Conservation (phyloP, 345 rosid genomes). For the sweet orange (Citrus sinensis) region DNA sequence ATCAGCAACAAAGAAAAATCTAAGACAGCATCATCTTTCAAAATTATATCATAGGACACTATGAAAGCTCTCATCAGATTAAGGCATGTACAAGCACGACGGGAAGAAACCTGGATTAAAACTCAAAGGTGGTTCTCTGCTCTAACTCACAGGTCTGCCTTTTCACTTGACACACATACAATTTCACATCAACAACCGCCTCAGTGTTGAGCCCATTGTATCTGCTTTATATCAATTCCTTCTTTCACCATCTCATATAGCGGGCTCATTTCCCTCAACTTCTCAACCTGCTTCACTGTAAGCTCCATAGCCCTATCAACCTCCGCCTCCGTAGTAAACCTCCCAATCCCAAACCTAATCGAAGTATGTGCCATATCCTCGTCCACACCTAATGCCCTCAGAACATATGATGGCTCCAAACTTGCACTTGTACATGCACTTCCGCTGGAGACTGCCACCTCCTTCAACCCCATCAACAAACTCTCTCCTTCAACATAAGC, state of each 20-base stretch:
- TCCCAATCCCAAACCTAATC: slow-evolving; percentile 91
- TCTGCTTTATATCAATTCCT: slow-evolving; percentile 80
- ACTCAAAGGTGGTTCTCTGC: background rate
- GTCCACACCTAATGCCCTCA: slow-evolving; percentile 96
- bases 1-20: background rate
- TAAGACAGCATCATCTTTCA: background rate
- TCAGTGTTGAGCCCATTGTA: slow-evolving; percentile 91
- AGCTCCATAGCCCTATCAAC: slow-evolving; percentile 81
- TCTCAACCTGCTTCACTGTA: slow-evolving; percentile 81
- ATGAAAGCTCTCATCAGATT: slow-evolving; percentile 7
- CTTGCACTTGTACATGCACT: slow-evolving; percentile 99
- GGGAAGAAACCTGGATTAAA: background rate
- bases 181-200: background rate
- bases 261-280: slow-evolving; percentile 97
- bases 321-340: slow-evolving; percentile 91
- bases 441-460: slow-evolving; percentile 96
- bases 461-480: slow-evolving; percentile 94
- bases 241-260: slow-evolving; percentile 92
- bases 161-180: background rate
- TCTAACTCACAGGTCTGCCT: background rate
- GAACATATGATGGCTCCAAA: slow-evolving; percentile 91
- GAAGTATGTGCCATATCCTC: slow-evolving; percentile 99
- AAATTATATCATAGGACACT: slow-evolving; percentile 6
- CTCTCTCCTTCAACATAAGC: slow-evolving; percentile 99
- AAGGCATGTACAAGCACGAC: slow-evolving; percentile 8